Evolutionary conservation across 83 land plant genomes (phyloP).

Genomic region (Diphasiastrum complanatum): DNA sequence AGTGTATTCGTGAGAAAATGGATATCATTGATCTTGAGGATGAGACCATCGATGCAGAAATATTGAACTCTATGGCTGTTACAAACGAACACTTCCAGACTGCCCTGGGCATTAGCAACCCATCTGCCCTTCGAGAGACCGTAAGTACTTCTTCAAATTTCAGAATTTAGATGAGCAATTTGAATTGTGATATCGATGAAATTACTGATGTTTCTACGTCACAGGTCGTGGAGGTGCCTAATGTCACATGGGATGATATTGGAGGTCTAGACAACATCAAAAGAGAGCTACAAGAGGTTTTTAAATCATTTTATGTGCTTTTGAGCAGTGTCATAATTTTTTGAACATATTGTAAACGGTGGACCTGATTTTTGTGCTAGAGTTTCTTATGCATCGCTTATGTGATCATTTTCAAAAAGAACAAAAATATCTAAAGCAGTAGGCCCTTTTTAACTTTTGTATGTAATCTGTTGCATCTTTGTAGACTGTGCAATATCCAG

Average conservation of each 20-base stretch:
- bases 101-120: conserved; percentile 12
- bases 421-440: too few relatives aligned
- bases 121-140: conserved; percentile 15
- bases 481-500: too few relatives aligned
- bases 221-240: conserved; percentile 14
- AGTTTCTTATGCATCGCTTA: too few relatives aligned
- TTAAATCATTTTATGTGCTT: too few relatives aligned
- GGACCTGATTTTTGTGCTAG: too few relatives aligned
- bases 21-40: conserved; percentile 18
- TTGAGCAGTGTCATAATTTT: too few relatives aligned
- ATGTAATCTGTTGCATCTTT: too few relatives aligned
- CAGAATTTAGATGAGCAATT: background rate
- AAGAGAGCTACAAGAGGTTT: conserved; percentile 9
- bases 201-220: background rate
- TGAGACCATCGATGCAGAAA: conserved; percentile 19
- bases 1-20: conserved; percentile 20
- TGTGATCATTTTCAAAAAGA: too few relatives aligned
- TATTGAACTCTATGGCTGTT: conserved; percentile 16
- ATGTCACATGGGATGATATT: conserved; percentile 6
- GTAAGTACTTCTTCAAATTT: background rate
- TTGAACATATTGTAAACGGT: too few relatives aligned
- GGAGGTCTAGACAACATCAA: conserved; percentile 7
- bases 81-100: conserved; percentile 22
- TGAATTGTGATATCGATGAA: background rate
- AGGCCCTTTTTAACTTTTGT: too few relatives aligned